Percentiles rank a stretch among this genome's conserved stretches.
phyloP scores from a whole-genome alignment of 148 eudicot species.

The Rhododendron ovatum region DNA sequence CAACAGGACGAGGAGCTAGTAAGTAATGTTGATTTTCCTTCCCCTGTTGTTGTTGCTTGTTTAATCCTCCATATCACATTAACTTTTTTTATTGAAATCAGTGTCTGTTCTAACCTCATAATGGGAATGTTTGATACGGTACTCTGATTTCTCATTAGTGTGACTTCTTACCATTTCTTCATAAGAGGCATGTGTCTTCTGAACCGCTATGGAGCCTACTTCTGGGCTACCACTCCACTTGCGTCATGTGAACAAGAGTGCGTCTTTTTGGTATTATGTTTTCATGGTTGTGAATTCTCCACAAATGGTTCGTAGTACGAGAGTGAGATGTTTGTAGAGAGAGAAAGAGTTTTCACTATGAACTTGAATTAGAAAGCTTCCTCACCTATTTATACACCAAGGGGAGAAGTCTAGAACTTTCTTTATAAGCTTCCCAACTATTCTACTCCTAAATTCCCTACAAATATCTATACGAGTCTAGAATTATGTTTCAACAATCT shows the following conservation, averaged over 20 bases:
- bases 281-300: not conserved
- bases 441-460: no score
- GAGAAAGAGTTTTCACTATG: no score
- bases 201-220: not conserved
- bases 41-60: not conserved
- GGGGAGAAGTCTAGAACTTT: no score
- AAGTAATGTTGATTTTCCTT: slow-evolving; percentile 22
- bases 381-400: no score
- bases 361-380: no score
- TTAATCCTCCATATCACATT: not conserved
- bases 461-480: no score
- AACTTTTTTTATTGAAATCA: not conserved
- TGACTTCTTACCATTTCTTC: not conserved
- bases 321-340: no score
- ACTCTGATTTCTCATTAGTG: not conserved
- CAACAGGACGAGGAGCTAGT: slow-evolving; percentile 73
- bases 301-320: not conserved
- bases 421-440: no score
- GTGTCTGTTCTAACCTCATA: not conserved
- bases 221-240: not conserved
- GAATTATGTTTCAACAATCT: no score
- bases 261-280: not conserved
- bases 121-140: not conserved
- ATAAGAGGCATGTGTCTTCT: not conserved
- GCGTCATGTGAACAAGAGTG: not conserved